Base-by-base conservation (phyloP, 768 basidiomycete genomes). In the Auricularia sp. region DNA sequence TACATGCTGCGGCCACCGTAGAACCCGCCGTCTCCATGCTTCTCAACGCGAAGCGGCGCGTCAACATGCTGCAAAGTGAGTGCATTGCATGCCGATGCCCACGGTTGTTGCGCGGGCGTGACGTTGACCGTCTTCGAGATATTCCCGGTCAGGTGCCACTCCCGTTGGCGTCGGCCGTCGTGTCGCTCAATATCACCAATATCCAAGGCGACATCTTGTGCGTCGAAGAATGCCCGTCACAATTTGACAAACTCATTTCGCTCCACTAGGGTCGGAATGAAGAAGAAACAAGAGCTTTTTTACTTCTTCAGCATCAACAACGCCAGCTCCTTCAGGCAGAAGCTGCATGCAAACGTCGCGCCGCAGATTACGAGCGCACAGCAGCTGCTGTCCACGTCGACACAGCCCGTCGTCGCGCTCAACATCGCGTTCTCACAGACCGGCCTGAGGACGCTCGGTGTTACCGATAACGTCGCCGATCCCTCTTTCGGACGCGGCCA, bases 221-320 rank as follows among this genome's bases (percentile, higher is more conserved):
- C 53, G 65, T 34, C 2, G 39, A 14, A 14, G 39, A 14, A 42
- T 14, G 8, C 39, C 7, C 39, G 8, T 14, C 39, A 29, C 29
- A 29, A 29, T 29, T 29, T 29, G 29, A 29, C 29, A 29, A 29
- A 29, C 29, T 29, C 29, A 29, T 29, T 29, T 29, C 3, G 29
- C 29, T 29, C 29, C 29, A 29, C 29, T 29, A 64, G 71, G 3
- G 56, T 70, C 42, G 71, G 71, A 7, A 71, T 72, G 70, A 71
- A 66, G 68, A 71, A 72, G 60, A 64, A 66, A 63, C n/a, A 51
- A 6, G 70, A 72, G 51, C 44, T 42, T 0, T 68, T 70, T 62
- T 53, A 64, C 21, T 72, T 72, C 64, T 72, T 71, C 69, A 62
- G 65, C 36, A 72, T 72, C 66, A 69, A 66, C 64, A 64, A 68